phyloP scores from a whole-genome alignment of 2,329 filamentous ascomycete genomes.

The Beauveria sp. region DNA sequence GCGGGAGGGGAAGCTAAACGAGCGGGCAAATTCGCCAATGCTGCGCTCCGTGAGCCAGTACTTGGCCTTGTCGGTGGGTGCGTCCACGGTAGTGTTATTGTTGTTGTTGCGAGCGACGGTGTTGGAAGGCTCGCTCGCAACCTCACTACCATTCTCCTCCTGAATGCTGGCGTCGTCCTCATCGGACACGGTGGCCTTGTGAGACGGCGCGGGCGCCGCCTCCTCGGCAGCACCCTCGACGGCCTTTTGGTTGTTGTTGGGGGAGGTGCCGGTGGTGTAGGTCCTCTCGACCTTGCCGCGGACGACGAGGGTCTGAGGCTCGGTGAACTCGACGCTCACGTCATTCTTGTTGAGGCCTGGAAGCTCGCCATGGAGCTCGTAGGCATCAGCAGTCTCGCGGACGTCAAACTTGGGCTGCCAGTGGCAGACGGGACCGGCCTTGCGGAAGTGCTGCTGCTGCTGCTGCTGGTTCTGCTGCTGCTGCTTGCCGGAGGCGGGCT shows the following conservation, averaged over 20 bases:
- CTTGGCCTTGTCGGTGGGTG: constrained; percentile 38
- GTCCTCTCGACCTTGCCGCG: constrained; percentile 61
- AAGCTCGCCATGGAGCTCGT: constrained; percentile 75
- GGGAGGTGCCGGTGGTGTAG: constrained; percentile 46
- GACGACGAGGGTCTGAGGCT: constrained; percentile 64
- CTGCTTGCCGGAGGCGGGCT: neutral
- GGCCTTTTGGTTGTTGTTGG: constrained; percentile 17
- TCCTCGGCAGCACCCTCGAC: constrained; percentile 42
- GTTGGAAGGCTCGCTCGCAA: constrained; percentile 21
- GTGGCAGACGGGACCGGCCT: constrained; percentile 30
- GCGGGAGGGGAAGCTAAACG: constrained; percentile 58
- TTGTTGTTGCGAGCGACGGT: constrained; percentile 23
- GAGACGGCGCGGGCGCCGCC: constrained; percentile 30
- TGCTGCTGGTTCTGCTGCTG: constrained; percentile 16
- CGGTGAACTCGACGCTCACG: constrained; percentile 71
- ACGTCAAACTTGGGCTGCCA: constrained; percentile 77
- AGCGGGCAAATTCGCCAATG: constrained; percentile 59
- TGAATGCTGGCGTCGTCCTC: constrained; percentile 32
- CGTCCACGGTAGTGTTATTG: constrained; percentile 14
- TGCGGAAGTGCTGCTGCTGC: constrained; percentile 19
- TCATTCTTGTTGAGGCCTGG: constrained; percentile 68
- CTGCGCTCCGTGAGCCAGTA: constrained; percentile 67
- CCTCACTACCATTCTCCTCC: constrained; percentile 22
- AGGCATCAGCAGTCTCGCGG: constrained; percentile 58
- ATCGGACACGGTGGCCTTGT: constrained; percentile 61